Conservation (phyloP, 2,329 filamentous ascomycete genomes). For the Penicillium hordei region DNA sequence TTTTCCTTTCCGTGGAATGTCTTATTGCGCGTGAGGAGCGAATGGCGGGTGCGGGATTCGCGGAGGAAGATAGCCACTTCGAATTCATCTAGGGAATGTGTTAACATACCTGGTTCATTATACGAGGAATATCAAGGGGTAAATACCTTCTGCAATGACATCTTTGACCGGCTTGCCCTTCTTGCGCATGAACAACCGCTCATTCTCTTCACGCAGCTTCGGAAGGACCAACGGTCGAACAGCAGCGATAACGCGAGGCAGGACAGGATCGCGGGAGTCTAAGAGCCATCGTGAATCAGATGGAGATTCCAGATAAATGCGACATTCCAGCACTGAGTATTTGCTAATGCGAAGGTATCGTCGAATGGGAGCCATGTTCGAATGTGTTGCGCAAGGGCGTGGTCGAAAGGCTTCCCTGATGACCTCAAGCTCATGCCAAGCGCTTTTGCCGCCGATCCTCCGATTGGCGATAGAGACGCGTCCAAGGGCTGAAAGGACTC, state of each 20-base stretch:
- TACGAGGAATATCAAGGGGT: background rate
- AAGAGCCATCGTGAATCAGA: slow-evolving; percentile 80
- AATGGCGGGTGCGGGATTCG: slow-evolving; percentile 80
- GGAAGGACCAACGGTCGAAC: slow-evolving; percentile 84
- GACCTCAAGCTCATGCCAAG: slow-evolving; percentile 20
- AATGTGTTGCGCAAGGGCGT: background rate
- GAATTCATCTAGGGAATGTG: slow-evolving; percentile 88
- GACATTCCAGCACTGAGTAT: slow-evolving; percentile 92
- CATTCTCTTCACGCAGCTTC: slow-evolving; percentile 84
- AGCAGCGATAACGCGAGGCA: slow-evolving; percentile 79
- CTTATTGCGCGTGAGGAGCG: slow-evolving; percentile 82
- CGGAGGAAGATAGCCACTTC: slow-evolving; percentile 93
- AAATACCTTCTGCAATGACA: slow-evolving; percentile 74
- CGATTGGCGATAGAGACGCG: slow-evolving; percentile 21
- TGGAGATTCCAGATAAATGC: slow-evolving; percentile 93
- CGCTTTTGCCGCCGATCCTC: slow-evolving; percentile 13
- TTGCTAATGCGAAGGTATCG: slow-evolving; percentile 90
- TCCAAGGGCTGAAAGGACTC: background rate
- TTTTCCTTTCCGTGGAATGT: slow-evolving; percentile 59
- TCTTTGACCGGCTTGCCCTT: slow-evolving; percentile 85
- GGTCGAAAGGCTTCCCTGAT: background rate
- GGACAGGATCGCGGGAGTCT: slow-evolving; percentile 70
- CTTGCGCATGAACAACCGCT: slow-evolving; percentile 61
- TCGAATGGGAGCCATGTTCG: slow-evolving; percentile 78
- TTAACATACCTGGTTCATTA: slow-evolving; percentile 78